A percentile compares a stretch with the other conserved stretches of the same genome.
phyloP scores from a whole-genome alignment of 2,329 filamentous ascomycete species.

The Malbranchea zuffiana region DNA sequence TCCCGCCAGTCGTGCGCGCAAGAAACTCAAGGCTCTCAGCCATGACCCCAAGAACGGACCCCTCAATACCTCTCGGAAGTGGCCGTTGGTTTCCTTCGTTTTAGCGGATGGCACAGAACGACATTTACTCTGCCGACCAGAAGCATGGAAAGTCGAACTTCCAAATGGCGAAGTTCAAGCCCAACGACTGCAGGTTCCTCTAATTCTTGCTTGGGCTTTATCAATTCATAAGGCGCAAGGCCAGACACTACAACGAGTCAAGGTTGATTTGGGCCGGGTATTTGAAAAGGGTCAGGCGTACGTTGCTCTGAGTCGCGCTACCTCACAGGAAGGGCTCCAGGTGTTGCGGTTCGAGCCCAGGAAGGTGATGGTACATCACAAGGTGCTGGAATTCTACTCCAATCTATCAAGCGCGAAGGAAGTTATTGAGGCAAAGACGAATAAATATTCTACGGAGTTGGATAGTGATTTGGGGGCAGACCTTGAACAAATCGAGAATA shows the following conservation, averaged over 20 bases:
- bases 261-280: slow-evolving; percentile 80
- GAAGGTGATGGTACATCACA: slow-evolving; percentile 90
- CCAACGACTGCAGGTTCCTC: slow-evolving; percentile 66
- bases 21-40: slow-evolving; percentile 48
- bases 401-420: slow-evolving; percentile 65
- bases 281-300: slow-evolving; percentile 98
- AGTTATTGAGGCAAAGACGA: slow-evolving; percentile 13
- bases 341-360: slow-evolving; percentile 77
- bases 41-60: slow-evolving; percentile 39
- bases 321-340: slow-evolving; percentile 73
- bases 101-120: slow-evolving; percentile 66
- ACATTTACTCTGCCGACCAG: slow-evolving; percentile 69
- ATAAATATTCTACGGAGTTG: slow-evolving; percentile 1
- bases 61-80: slow-evolving; percentile 47
- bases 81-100: slow-evolving; percentile 74
- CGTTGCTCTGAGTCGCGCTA: slow-evolving; percentile 87
- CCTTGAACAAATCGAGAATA: no score
- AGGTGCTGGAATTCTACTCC: slow-evolving; percentile 74
- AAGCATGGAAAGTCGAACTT: slow-evolving; percentile 95
- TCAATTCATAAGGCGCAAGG: slow-evolving; percentile 98
- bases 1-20: slow-evolving; percentile 31
- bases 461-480: slow-evolving; percentile 6
- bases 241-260: slow-evolving; percentile 85
- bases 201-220: slow-evolving; percentile 92
- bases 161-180: slow-evolving; percentile 90